These are phyloP conservation scores for Eucalyptus erythrocorys DNA, from an alignment of 345 rosid genomes.

Conservation along the genomic window DNA sequence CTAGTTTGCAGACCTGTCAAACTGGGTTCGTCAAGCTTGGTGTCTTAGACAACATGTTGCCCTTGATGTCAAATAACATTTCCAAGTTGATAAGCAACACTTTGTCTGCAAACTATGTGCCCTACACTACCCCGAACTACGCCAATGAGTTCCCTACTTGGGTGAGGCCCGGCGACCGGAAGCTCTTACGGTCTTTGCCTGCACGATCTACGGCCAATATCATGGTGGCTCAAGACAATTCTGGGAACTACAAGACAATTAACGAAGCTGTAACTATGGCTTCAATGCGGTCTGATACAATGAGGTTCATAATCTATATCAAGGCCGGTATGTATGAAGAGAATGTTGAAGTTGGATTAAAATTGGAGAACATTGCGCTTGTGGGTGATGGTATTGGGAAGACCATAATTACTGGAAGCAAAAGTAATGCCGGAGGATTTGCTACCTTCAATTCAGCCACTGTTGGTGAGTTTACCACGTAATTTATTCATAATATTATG, in stretches of 20 bases:
- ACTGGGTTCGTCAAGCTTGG: conserved; percentile 65
- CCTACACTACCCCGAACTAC: conserved; percentile 20
- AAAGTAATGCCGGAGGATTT: conserved; percentile 73
- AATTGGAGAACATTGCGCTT: conserved; percentile 50
- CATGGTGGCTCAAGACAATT: conserved; percentile 80
- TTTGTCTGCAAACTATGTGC: conserved; percentile 45
- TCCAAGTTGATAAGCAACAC: conserved; percentile 56
- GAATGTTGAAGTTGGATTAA: conserved; percentile 38
- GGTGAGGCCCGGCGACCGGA: conserved; percentile 61
- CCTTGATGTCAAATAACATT: conserved; percentile 68
- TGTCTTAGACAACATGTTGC: conserved; percentile 29
- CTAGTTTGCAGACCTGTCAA: conserved; percentile 66
- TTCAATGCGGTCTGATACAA: conserved; percentile 30
- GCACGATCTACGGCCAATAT: conserved; percentile 26
- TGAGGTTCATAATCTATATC: conserved; percentile 57
- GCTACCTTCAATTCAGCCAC: conserved; percentile 89
- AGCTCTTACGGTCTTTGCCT: conserved; percentile 46
- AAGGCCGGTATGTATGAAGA: conserved; percentile 70
- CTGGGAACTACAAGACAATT: conserved; percentile 57
- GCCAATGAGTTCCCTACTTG: conserved; percentile 58
- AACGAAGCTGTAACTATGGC: conserved; percentile 51
- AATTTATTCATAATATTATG: not conserved
- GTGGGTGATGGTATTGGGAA: conserved; percentile 72
- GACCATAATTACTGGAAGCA: conserved; percentile 81
- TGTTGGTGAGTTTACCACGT: conserved; percentile 43